These are phyloP conservation scores for Stachybotrys echinatus DNA, from an alignment of 2,329 filamentous ascomycete genomes.

Conservation along the genomic window DNA sequence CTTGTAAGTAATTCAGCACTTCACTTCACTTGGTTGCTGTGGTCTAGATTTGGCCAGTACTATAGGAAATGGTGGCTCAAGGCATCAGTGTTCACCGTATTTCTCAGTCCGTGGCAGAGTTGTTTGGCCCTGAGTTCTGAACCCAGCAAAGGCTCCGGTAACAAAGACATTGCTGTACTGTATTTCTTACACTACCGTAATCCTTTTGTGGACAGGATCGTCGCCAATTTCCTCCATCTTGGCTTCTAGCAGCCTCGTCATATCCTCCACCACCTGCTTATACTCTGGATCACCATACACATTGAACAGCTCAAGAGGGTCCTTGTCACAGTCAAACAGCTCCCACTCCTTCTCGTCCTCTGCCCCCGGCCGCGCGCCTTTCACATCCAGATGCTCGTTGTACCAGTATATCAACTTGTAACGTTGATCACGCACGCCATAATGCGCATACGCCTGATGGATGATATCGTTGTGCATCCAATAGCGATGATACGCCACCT, in stretches of 20 bases:
- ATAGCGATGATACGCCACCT: conserved; percentile 49
- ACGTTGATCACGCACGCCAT: conserved; percentile 43
- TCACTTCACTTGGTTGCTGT: too few relatives aligned
- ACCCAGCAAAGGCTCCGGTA: too few relatives aligned
- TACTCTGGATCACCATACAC: conserved; percentile 33
- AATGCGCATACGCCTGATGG: conserved; percentile 46
- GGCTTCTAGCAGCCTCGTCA: conserved; percentile 33
- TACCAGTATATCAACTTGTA: conserved; percentile 56
- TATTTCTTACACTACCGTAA: too few relatives aligned
- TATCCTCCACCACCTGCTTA: conserved; percentile 25
- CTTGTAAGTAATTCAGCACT: too few relatives aligned
- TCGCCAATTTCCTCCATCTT: conserved; percentile 49
- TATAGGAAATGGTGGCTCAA: too few relatives aligned
- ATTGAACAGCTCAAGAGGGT: conserved; percentile 45
- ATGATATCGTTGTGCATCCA: conserved; percentile 50
- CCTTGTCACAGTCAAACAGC: conserved; percentile 45
- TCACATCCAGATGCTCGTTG: conserved; percentile 39
- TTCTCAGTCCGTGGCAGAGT: too few relatives aligned
- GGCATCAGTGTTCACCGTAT: too few relatives aligned
- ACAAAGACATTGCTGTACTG: too few relatives aligned
- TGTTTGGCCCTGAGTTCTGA: too few relatives aligned
- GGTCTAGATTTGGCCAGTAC: too few relatives aligned
- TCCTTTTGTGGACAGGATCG: conserved; percentile 29
- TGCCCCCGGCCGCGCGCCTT: conserved; percentile 31
- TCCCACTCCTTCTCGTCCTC: conserved; percentile 46